These are phyloP conservation scores for Penicillium sclerotigenum DNA, from an alignment of 2,329 filamentous ascomycete genomes.

Conservation along the genomic window DNA sequence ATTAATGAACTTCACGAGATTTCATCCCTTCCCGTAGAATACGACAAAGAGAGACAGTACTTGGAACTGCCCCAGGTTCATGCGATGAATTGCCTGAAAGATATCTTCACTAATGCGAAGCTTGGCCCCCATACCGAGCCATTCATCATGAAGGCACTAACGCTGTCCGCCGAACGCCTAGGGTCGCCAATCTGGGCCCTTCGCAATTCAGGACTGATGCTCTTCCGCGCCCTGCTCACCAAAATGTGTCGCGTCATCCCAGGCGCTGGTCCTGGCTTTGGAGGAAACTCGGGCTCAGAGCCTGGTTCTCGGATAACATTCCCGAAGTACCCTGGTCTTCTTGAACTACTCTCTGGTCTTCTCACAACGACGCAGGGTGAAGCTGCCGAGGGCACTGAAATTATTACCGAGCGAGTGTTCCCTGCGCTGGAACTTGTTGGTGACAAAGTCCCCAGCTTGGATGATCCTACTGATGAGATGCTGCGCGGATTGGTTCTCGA, in stretches of 20 bases:
- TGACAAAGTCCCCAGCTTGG: conserved; percentile 40
- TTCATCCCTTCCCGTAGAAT: conserved; percentile 32
- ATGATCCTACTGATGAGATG: conserved; percentile 31
- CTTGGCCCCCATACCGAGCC: conserved; percentile 70
- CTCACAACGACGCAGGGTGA: conserved; percentile 26
- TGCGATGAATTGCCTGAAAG: conserved; percentile 88
- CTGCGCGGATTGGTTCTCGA: conserved; percentile 34
- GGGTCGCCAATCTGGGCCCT: conserved; percentile 88
- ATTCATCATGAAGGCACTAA: conserved; percentile 69
- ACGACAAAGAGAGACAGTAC: conserved; percentile 36
- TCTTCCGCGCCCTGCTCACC: conserved; percentile 80
- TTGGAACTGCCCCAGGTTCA: conserved; percentile 82
- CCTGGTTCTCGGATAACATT: conserved; percentile 41
- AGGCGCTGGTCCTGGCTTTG: conserved; percentile 49
- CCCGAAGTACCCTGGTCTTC: conserved; percentile 40
- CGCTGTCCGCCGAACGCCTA: conserved; percentile 75
- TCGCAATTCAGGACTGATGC: conserved; percentile 85
- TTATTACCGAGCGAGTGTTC: conserved; percentile 44
- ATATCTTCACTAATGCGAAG: conserved; percentile 80
- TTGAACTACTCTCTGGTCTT: conserved; percentile 37
- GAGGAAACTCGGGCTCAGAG: conserved; percentile 44
- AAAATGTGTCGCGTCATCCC: conserved; percentile 49
- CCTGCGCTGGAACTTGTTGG: conserved; percentile 47
- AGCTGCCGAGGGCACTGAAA: conserved; percentile 28
- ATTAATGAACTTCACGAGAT: conserved; percentile 43